Base-by-base conservation (phyloP, 371 early-diverging fungal species). In the Gilbertella persicaria region DNA sequence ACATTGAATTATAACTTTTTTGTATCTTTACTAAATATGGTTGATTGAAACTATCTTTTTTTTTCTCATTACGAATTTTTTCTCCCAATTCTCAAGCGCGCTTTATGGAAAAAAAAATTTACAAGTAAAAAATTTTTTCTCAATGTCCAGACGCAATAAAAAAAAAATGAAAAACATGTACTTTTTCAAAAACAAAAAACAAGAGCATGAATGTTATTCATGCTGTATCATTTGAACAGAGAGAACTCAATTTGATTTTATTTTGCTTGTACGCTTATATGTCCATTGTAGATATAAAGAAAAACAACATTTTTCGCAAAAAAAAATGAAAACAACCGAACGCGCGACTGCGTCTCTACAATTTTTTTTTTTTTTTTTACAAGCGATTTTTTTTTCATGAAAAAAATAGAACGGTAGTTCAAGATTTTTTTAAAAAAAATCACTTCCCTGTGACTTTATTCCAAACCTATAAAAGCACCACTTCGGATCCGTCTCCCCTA, bases 361-460 rank as follows among this genome's bases (percentile, higher is more conserved):
- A 24, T 48, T 48, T 45, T 54, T 54, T 55, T 42, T 36, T 38
- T n/a, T n/a, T n/a, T n/a, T n/a, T n/a, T n/a, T n/a, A n/a, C n/a
- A n/a, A n/a, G n/a, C n/a, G n/a, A n/a, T n/a, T n/a, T n/a, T n/a
- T n/a, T n/a, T n/a, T n/a, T n/a, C n/a, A 6, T 21, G 23, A 23
- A 44, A 26, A 28, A 28, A n/a, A 45, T 50, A 66, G 54, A 61
- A 48, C n/a, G n/a, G n/a, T n/a, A n/a, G n/a, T n/a, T n/a, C n/a
- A n/a, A n/a, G n/a, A n/a, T n/a, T n/a, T n/a, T n/a, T n/a, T n/a
- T n/a, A 43, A 55, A 52, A 47, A 47, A 48, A 16, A 37, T 46
- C 21, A 17, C 2, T 17, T 26, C 28, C 33, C 10, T 33, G 62
- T 56, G 55, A 56, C 55, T 56, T 39, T 46, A 35, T 23, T 47